These are phyloP conservation scores for Dipodascus albidus DNA, from an alignment of 805 yeast genomes.

Conservation along the genomic window DNA sequence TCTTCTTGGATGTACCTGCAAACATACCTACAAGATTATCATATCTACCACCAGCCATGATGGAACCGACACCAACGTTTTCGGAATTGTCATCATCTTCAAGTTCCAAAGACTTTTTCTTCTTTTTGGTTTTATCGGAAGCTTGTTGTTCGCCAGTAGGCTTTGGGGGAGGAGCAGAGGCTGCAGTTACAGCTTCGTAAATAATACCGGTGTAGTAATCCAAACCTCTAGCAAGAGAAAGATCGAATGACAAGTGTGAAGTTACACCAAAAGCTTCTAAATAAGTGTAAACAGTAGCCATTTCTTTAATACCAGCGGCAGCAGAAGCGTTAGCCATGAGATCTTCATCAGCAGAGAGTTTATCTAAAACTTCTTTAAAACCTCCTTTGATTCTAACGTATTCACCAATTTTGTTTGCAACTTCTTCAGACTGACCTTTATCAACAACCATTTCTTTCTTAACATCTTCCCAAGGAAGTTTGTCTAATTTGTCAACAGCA, in stretches of 20 bases:
- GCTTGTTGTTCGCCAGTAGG: constrained; percentile 37
- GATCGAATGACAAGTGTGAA: constrained; percentile 64
- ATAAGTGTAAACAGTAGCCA: constrained; percentile 62
- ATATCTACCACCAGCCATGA: constrained; percentile 98
- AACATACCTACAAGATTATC: constrained; percentile 97
- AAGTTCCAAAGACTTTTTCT: constrained; percentile 30
- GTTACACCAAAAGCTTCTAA: constrained; percentile 70
- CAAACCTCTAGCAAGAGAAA: constrained; percentile 93
- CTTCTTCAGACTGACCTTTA: constrained; percentile 81
- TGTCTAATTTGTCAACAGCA: constrained; percentile 95
- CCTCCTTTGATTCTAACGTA: constrained; percentile 76
- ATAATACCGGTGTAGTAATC: constrained; percentile 97
- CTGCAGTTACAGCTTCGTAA: constrained; percentile 91
- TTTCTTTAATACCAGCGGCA: constrained; percentile 68
- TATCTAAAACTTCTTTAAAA: constrained; percentile 33
- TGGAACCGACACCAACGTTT: constrained; percentile 95
- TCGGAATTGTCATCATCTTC: constrained; percentile 84
- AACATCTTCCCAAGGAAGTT: constrained; percentile 90
- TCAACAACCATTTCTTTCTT: constrained; percentile 86
- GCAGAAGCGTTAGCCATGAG: constrained; percentile 63
- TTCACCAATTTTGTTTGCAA: constrained; percentile 87
- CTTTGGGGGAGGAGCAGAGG: constrained; percentile 91
- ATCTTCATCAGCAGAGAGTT: constrained; percentile 44
- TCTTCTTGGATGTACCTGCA: constrained; percentile 64
- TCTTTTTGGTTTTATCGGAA: constrained; percentile 18